Conservation (phyloP, 768 basidiomycete genomes). For the Tricholoma terreum region DNA sequence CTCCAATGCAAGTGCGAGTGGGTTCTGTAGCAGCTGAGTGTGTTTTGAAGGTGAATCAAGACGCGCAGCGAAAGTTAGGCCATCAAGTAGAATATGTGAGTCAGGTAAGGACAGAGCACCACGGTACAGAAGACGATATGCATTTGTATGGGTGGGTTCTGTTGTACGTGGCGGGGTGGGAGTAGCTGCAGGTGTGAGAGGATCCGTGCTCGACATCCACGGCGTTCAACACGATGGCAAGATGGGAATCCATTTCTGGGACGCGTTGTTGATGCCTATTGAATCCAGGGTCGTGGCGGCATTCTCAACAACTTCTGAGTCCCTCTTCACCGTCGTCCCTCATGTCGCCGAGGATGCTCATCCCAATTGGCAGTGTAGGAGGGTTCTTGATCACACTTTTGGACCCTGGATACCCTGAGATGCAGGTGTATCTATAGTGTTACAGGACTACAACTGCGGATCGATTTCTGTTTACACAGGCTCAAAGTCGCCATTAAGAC, state of each 20-base stretch:
- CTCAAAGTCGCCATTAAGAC: too few relatives aligned
- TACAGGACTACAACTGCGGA: too few relatives aligned
- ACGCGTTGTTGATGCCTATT: conserved; percentile 11
- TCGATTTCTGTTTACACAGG: too few relatives aligned
- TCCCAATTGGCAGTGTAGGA: too few relatives aligned
- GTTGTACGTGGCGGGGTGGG: conserved; percentile 20
- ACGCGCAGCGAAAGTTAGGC: conserved; percentile 62
- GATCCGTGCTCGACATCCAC: conserved; percentile 13
- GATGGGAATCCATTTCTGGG: background rate
- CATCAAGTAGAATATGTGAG: conserved; percentile 69
- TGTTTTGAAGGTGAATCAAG: conserved; percentile 39
- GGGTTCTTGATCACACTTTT: conserved; percentile 6
- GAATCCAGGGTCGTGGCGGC: conserved; percentile 34
- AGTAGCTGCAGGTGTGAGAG: conserved; percentile 12
- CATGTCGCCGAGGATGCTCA: too few relatives aligned
- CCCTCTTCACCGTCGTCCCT: too few relatives aligned
- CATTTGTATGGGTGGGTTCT: conserved; percentile 7
- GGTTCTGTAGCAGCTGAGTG: conserved; percentile 56
- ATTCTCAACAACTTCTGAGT: conserved; percentile 45
- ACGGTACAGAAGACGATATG: conserved; percentile 67
- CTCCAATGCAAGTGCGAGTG: conserved; percentile 69
- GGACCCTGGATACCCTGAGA: too few relatives aligned
- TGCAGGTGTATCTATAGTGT: too few relatives aligned
- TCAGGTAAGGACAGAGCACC: conserved; percentile 73
- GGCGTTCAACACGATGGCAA: background rate